Evolutionary conservation across 257 asterid species (phyloP), one percentile per base, ranked within the genome.

Genomic region (Solanum sparsipilum): DNA sequence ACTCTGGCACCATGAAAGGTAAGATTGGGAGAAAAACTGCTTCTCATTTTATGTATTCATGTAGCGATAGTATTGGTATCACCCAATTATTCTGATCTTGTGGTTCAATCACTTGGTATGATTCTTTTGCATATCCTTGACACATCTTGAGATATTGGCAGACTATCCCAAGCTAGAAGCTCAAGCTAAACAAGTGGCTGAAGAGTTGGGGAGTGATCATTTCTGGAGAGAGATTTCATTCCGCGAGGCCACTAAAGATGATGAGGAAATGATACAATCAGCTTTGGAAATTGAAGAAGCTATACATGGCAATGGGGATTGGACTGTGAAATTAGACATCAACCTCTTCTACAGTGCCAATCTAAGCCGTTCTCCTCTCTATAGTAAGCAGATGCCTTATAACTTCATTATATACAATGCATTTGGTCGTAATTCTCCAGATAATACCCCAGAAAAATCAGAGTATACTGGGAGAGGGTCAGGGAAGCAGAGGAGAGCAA

Each of bases 281-380:
- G 96, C 99, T 91, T 91, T 96, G 90, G 92, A 94, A 75, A 92
- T 95, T 88, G 98, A 97, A 89, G 96, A 93, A 85, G 96, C 98
- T 9, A 90, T 95, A 85, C 99, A 97, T 58, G 98, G 98, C 38
- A 94, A 95, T 84, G 95, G 96, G 81, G 99, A 97, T 91, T 97
- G 99, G 99, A 97, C 99, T 31, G 99, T 97, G 88, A 97, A 96
- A 91, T 90, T 97, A 65, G 99, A 98, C 86, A 93, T 97, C 89
- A 95, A 97, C 90, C 98, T 97, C 90, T 97, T 92, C 93, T 95
- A 94, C 87, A 97, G 98, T 87, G 98, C 99, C 71, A 97, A 92
- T 86, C 98, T 97, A 52, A 95, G 99, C 90, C 98, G 98, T 82
- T 96, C 98, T 41, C 96, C 99, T 86, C 98, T 97, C 88, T 97